Percentiles rank a stretch among this genome's conserved stretches.
Evolutionary conservation across 1,284 basidiomycete genomes (phyloP).

Genomic region (Moesziomyces sp.): DNA sequence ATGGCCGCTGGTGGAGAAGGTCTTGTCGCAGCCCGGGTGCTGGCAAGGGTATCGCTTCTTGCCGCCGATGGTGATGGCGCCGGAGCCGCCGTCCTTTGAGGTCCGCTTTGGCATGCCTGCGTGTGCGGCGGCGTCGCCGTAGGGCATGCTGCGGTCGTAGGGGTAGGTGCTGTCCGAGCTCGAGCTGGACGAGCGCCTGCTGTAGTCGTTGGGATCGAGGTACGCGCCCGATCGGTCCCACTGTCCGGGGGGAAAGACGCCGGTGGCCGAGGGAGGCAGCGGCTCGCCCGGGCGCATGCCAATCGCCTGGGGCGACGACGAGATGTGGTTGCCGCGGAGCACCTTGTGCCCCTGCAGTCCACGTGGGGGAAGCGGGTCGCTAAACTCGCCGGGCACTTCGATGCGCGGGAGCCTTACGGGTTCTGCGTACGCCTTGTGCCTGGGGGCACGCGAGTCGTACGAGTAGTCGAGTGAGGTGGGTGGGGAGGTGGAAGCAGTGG

Average conservation of each 20-base stretch:
- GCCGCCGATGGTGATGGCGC: conserved; percentile 57
- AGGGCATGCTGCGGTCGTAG: conserved; percentile 35
- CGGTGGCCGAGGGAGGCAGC: conserved; percentile 39
- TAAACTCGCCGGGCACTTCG: conserved; percentile 27
- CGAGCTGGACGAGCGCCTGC: conserved; percentile 30
- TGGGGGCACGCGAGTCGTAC: conserved; percentile 27
- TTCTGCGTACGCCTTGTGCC: conserved; percentile 15
- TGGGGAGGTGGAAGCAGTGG: conserved; percentile 46
- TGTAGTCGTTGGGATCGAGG: conserved; percentile 38
- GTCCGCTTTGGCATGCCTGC: conserved; percentile 20
- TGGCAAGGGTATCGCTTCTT: conserved; percentile 73
- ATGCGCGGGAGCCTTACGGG: conserved; percentile 39
- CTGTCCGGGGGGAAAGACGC: conserved; percentile 39
- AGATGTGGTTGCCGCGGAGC: conserved; percentile 40
- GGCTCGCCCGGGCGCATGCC: conserved; percentile 27
- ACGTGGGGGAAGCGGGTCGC: conserved; percentile 13
- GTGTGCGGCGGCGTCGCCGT: conserved; percentile 12
- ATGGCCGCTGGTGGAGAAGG: conserved; percentile 84
- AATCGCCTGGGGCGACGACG: conserved; percentile 26
- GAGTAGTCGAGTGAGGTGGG: conserved; percentile 43
- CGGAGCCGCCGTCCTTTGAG: conserved; percentile 39
- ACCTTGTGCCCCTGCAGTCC: conserved; percentile 47
- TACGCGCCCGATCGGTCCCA: conserved; percentile 42
- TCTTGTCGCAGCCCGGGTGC: conserved; percentile 74
- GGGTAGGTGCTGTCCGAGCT: conserved; percentile 38